These are phyloP conservation scores for Cytospora piceicola DNA, from an alignment of 2,329 filamentous ascomycete genomes.

Conservation along the genomic window DNA sequence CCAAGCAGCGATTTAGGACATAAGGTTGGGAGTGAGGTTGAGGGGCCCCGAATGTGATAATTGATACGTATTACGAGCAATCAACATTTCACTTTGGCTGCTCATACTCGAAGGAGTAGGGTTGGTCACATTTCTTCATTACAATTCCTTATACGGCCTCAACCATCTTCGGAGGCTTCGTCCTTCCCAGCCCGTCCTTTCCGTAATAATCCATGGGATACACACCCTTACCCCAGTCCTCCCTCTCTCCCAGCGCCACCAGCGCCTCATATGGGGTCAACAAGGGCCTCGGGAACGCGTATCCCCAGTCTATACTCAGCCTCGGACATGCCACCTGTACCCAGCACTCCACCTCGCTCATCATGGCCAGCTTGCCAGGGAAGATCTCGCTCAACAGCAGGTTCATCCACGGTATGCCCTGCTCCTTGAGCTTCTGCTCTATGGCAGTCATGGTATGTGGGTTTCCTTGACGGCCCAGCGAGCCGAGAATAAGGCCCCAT, in stretches of 20 bases:
- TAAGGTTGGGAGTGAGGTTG: background rate
- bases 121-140: background rate
- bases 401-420: slow-evolving; percentile 81
- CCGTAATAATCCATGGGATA: slow-evolving; percentile 99
- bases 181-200: slow-evolving; percentile 85
- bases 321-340: slow-evolving; percentile 97
- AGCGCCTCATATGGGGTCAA: slow-evolving; percentile 95
- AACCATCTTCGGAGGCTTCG: slow-evolving; percentile 50
- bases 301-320: slow-evolving; percentile 97
- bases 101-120: background rate
- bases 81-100: background rate
- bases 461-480: slow-evolving; percentile 91
- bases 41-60: background rate
- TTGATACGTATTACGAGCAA: background rate
- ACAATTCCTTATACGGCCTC: slow-evolving; percentile 20
- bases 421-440: slow-evolving; percentile 72
- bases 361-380: slow-evolving; percentile 90
- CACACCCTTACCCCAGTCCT: slow-evolving; percentile 74
- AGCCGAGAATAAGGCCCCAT: slow-evolving; percentile 94
- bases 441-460: slow-evolving; percentile 89
- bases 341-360: slow-evolving; percentile 95
- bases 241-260: slow-evolving; percentile 78
- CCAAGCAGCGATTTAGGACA: background rate
- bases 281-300: slow-evolving; percentile 86
- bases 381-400: slow-evolving; percentile 93